phyloP scores from a whole-genome alignment of 2,329 filamentous ascomycete species.

The Gyromitra esculenta region DNA sequence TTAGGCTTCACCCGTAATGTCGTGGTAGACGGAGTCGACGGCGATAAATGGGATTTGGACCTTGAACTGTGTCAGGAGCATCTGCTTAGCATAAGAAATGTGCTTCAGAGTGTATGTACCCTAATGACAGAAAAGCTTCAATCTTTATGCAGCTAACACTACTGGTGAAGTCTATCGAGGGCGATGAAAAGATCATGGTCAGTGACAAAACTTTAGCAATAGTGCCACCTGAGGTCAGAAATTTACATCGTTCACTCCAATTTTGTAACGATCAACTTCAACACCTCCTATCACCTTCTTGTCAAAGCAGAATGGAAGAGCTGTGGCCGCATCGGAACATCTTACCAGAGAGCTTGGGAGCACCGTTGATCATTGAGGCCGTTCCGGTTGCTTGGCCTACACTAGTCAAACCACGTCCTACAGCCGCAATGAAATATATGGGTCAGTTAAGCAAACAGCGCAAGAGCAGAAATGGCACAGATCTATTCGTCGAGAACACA shows the following conservation, averaged over 20 bases:
- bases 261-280: not conserved
- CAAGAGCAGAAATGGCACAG: not conserved
- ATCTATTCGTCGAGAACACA: not conserved
- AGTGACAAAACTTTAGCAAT: not conserved
- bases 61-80: not conserved
- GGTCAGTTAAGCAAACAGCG: conserved; percentile 3
- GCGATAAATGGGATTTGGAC: not conserved
- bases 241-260: not conserved
- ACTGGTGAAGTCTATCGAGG: not conserved
- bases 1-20: not conserved
- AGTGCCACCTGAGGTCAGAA: no score
- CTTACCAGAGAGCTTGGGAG: not conserved
- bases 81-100: not conserved
- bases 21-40: not conserved
- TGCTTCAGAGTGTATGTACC: not conserved
- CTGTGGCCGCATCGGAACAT: not conserved
- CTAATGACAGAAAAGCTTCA: not conserved
- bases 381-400: not conserved
- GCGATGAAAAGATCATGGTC: not conserved
- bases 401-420: not conserved
- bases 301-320: not conserved
- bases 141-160: no score
- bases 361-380: no score
- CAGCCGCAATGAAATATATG: conserved; percentile 5
- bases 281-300: not conserved